Percentiles rank a stretch among this genome's conserved stretches.
phyloP scores from a whole-genome alignment of 192 early-diverging fungal species.

The Coemansia sp. region DNA sequence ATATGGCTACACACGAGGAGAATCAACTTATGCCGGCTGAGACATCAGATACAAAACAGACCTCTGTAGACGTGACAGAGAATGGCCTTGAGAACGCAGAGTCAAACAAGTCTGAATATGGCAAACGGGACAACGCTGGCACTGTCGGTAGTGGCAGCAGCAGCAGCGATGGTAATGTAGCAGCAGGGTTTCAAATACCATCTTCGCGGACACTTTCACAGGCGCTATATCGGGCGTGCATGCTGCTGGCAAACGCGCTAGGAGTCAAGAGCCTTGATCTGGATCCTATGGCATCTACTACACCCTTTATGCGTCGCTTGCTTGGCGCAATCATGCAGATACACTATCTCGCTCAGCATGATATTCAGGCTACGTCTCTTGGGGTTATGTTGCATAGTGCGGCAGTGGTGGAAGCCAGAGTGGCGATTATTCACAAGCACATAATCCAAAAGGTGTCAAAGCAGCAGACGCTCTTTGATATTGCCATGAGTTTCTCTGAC shows the following conservation, averaged over 20 bases:
- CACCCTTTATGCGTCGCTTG: conserved; percentile 47
- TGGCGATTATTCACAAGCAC: conserved; percentile 40
- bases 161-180: neutral
- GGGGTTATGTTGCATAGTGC: conserved; percentile 48
- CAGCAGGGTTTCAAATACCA: conserved; percentile 19
- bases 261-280: conserved; percentile 30
- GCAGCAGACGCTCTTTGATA: conserved; percentile 14
- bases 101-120: neutral
- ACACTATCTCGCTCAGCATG: conserved; percentile 51
- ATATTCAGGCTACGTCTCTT: conserved; percentile 49
- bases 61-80: neutral
- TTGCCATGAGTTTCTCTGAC: conserved; percentile 27
- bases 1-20: conserved; percentile 44
- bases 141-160: neutral
- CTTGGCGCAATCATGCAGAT: conserved; percentile 52
- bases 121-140: neutral
- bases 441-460: conserved; percentile 23
- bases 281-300: conserved; percentile 43
- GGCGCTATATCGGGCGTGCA: conserved; percentile 43
- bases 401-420: conserved; percentile 46
- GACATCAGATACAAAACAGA: neutral
- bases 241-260: conserved; percentile 39
- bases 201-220: conserved; percentile 44
- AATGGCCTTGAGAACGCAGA: neutral
- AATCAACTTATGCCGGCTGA: conserved; percentile 25